These are phyloP conservation scores for Trichoderma sp. DNA, from an alignment of 2,329 filamentous ascomycete species.

Conservation along the genomic window DNA sequence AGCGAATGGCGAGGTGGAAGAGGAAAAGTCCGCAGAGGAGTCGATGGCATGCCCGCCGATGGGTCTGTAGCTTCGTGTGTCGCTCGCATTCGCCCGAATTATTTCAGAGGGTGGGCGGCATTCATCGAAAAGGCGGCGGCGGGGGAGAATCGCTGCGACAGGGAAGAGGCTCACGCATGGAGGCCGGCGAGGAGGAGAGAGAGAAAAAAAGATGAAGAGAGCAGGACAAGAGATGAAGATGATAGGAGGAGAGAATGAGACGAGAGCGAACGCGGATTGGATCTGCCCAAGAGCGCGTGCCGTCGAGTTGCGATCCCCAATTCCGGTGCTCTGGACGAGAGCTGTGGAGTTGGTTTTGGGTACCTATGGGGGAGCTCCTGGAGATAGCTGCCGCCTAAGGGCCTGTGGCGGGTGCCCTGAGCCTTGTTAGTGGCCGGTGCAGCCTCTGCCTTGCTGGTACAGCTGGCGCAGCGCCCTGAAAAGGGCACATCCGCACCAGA, in stretches of 20 bases:
- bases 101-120: slow-evolving; percentile 19
- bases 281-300: slow-evolving; percentile 23
- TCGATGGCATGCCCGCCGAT: slow-evolving; percentile 32
- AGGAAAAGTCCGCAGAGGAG: slow-evolving; percentile 22
- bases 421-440: neutral
- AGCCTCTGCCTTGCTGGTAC: neutral
- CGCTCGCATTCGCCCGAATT: slow-evolving; percentile 30
- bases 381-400: neutral
- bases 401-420: slow-evolving; percentile 7
- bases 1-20: slow-evolving; percentile 19
- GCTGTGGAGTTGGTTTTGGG: slow-evolving; percentile 24
- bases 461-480: neutral
- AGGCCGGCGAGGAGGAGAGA: slow-evolving; percentile 8
- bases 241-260: neutral
- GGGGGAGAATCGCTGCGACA: slow-evolving; percentile 16
- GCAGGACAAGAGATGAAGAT: neutral
- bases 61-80: slow-evolving; percentile 25
- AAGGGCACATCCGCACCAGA: neutral
- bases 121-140: slow-evolving; percentile 27
- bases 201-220: neutral
- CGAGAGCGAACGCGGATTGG: slow-evolving; percentile 21
- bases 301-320: slow-evolving; percentile 13
- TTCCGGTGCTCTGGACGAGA: slow-evolving; percentile 17
- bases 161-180: slow-evolving; percentile 20
- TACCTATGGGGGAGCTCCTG: neutral